These are phyloP conservation scores for Lipomyces spencermartinsiae DNA, from an alignment of 805 yeast genomes.

Conservation along the genomic window DNA sequence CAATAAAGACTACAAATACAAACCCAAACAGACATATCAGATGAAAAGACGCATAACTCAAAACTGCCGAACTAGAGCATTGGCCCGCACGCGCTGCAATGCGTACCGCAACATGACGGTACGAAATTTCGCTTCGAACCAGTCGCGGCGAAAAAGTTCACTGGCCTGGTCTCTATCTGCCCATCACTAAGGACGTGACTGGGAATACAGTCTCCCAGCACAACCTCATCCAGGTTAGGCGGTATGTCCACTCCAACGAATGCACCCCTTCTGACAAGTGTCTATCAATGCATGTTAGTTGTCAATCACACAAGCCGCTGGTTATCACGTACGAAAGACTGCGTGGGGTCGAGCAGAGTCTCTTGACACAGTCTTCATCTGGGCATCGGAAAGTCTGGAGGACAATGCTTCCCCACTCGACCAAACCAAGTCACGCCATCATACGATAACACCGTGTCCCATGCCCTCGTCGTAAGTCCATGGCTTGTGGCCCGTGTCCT, in stretches of 20 bases:
- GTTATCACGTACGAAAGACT: constrained; percentile 5
- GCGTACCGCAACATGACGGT: neutral
- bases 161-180: neutral
- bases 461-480: neutral
- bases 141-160: neutral
- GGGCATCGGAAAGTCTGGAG: constrained; percentile 5
- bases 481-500: neutral
- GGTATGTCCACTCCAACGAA: neutral
- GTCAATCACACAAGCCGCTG: neutral
- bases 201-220: neutral
- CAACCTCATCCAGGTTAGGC: neutral
- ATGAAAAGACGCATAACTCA: neutral
- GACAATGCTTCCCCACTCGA: neutral
- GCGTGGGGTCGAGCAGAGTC: neutral
- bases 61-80: neutral
- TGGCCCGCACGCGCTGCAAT: neutral
- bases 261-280: neutral
- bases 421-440: constrained; percentile 5
- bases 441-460: neutral
- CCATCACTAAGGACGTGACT: neutral
- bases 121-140: neutral
- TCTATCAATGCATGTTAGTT: neutral
- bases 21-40: neutral
- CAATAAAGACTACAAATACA: neutral
- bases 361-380: neutral